Base-by-base conservation (phyloP, 495 filamentous ascomycete genomes). In the Penicillium nucicola region DNA sequence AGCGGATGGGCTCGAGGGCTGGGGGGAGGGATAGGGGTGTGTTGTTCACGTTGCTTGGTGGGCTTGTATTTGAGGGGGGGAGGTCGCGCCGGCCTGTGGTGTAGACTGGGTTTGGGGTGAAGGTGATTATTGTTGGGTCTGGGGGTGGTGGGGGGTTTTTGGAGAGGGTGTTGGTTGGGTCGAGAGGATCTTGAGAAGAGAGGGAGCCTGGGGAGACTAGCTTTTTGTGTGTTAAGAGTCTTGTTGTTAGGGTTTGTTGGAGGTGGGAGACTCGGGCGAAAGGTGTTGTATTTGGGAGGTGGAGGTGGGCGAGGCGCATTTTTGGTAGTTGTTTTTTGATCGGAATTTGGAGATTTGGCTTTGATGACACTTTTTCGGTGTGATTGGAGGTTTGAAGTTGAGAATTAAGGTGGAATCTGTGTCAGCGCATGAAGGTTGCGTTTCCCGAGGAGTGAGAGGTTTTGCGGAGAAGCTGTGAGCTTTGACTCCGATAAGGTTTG, bases 71-170 rank as follows among this genome's bases (percentile, higher is more conserved):
- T 46, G 85, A 77, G 1, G 80, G 77, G 11, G 76, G 75, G 2
- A 83, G 72, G 66, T 96, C 90, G 39, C 93, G 87, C 7, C 93
- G 86, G 50, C 93, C 93, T 56, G 86, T 85, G 23, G 93, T 97
- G 71, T 92, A 98, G 48, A 91, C 88, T 7, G 90, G 89, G 52
- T 82, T 69, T 34, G 91, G 90, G 46, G 87, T 82, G 74, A 93
- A 92, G 52, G 90, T 92, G 46, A 97, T 74, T 48, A 97, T 72
- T 36, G 82, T 84, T 22, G 93, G 82, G 20, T 73, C 66, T 5
- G 82, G 89, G 7, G 77, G 68, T 12, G 81, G 79, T 5, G 67
- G 45, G 64, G 55, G 49, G 55, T 46, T 20, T 56, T 56, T 18
- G 56, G 28, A 1, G 35, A 23, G 28, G 46, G 32, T 25, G 35